These are phyloP conservation scores for Parmelia sp. DNA, from an alignment of 495 filamentous ascomycete genomes.

Conservation along the genomic window DNA sequence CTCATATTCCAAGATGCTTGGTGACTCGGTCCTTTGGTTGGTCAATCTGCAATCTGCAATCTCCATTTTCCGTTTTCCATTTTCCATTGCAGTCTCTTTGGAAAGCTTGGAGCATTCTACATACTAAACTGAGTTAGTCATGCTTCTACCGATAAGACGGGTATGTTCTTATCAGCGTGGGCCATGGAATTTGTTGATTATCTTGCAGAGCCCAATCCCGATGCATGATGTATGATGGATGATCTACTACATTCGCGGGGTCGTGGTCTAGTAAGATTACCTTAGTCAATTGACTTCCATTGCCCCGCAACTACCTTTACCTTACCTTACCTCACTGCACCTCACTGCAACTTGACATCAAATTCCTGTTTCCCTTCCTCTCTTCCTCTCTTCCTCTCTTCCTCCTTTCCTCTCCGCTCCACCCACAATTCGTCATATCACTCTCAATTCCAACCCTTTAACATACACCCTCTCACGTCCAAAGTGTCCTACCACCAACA, in stretches of 20 bases:
- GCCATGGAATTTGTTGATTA: not conserved
- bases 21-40: too few relatives aligned
- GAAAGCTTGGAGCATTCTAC: slow-evolving; percentile 2
- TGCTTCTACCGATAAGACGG: slow-evolving; percentile 7
- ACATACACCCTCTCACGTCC: not conserved
- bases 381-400: not conserved
- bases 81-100: slow-evolving; percentile 7
- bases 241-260: slow-evolving; percentile 14
- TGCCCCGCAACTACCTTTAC: slow-evolving; percentile 10
- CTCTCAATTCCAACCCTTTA: not conserved
- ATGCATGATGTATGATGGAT: too few relatives aligned
- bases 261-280: too few relatives aligned
- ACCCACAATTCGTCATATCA: not conserved
- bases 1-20: not conserved
- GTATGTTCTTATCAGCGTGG: not conserved
- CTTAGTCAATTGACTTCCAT: slow-evolving; percentile 17
- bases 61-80: not conserved
- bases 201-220: too few relatives aligned
- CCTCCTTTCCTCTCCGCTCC: not conserved
- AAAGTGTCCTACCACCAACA: slow-evolving; percentile 25
- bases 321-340: too few relatives aligned
- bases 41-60: too few relatives aligned
- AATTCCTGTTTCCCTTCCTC: not conserved
- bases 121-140: not conserved
- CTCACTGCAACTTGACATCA: not conserved